Percentiles rank a stretch among this genome's conserved stretches.
Evolutionary conservation across 2,329 filamentous ascomycete genomes (phyloP).

Genomic region (Leptographium radiaticola): DNA sequence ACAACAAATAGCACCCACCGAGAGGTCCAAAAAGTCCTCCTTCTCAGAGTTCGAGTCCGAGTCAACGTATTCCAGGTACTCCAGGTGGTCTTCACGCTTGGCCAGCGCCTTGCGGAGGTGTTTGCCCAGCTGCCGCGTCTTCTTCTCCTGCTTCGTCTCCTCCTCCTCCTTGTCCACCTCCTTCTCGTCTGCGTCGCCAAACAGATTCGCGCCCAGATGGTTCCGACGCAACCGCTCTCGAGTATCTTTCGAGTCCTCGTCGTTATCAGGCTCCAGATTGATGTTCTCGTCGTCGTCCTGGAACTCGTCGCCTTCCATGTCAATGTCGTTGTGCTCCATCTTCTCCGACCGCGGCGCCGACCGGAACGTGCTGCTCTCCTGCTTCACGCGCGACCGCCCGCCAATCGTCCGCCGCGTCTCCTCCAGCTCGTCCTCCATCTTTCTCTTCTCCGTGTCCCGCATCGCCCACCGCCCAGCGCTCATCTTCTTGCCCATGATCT

Average conservation of each 20-base stretch:
- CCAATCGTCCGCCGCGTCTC: slow-evolving; percentile 40
- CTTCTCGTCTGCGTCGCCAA: slow-evolving; percentile 55
- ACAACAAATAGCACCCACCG: slow-evolving; percentile 13
- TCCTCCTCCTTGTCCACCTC: slow-evolving; percentile 64
- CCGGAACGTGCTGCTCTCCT: slow-evolving; percentile 52
- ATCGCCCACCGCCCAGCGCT: slow-evolving; percentile 72
- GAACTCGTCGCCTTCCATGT: slow-evolving; percentile 60
- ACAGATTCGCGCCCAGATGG: slow-evolving; percentile 78
- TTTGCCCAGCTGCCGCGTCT: slow-evolving; percentile 64
- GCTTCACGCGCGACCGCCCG: slow-evolving; percentile 48
- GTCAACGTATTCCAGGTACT: slow-evolving; percentile 77
- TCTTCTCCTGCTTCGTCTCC: slow-evolving; percentile 51
- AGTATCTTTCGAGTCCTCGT: slow-evolving; percentile 65
- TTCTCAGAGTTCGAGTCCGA: slow-evolving; percentile 55
- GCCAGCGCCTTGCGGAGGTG: slow-evolving; percentile 66
- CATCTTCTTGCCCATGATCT: slow-evolving; percentile 65
- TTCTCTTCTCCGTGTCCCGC: slow-evolving; percentile 48
- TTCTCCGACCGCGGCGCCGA: slow-evolving; percentile 49
- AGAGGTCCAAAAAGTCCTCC: slow-evolving; percentile 19
- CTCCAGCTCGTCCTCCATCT: slow-evolving; percentile 45
- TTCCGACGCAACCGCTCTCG: slow-evolving; percentile 63
- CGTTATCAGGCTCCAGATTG: slow-evolving; percentile 62
- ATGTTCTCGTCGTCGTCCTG: slow-evolving; percentile 78
- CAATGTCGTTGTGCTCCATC: slow-evolving; percentile 57
- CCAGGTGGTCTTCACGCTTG: slow-evolving; percentile 73